phyloP scores from a whole-genome alignment of 192 early-diverging fungal genomes.

The Backusella macrospora region DNA sequence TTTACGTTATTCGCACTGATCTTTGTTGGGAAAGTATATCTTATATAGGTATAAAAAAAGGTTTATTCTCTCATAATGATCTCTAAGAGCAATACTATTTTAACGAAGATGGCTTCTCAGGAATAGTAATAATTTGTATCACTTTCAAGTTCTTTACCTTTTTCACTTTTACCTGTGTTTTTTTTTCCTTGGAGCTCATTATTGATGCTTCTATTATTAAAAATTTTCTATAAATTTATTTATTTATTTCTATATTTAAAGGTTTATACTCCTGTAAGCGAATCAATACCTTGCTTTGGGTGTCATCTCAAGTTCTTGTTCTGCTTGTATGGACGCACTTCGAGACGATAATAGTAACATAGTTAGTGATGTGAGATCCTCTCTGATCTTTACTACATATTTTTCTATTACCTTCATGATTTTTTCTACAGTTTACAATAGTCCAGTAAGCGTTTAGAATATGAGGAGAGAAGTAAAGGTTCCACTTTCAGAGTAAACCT shows the following conservation, averaged over 20 bases:
- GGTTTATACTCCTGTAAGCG: constrained; percentile 24
- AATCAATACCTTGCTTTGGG: constrained; percentile 33
- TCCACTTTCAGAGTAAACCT: too few species aligned
- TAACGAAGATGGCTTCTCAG: constrained; percentile 24
- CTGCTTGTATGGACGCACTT: constrained; percentile 22
- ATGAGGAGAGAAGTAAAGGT: constrained; percentile 7
- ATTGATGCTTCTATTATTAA: too few species aligned
- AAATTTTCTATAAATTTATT: background rate
- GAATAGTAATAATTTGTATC: constrained; percentile 24
- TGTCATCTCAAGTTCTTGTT: constrained; percentile 30
- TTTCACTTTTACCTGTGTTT: constrained; percentile 21
- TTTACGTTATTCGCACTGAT: constrained; percentile 46
- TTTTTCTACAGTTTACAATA: constrained; percentile 19
- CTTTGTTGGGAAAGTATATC: constrained; percentile 43
- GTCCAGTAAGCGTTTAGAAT: constrained; percentile 35
- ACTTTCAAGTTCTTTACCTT: constrained; percentile 29
- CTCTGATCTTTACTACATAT: constrained; percentile 24
- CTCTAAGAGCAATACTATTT: too few species aligned
- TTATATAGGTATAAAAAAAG: background rate
- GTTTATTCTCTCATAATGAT: too few species aligned
- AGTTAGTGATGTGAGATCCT: constrained; percentile 25
- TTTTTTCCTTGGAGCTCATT: constrained; percentile 34
- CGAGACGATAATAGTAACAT: constrained; percentile 23
- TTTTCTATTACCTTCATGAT: constrained; percentile 15
- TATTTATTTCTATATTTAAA: constrained; percentile 6